Evolutionary conservation across 257 asterid species (phyloP).

Genomic region (Oldenlandia corymbosa): DNA sequence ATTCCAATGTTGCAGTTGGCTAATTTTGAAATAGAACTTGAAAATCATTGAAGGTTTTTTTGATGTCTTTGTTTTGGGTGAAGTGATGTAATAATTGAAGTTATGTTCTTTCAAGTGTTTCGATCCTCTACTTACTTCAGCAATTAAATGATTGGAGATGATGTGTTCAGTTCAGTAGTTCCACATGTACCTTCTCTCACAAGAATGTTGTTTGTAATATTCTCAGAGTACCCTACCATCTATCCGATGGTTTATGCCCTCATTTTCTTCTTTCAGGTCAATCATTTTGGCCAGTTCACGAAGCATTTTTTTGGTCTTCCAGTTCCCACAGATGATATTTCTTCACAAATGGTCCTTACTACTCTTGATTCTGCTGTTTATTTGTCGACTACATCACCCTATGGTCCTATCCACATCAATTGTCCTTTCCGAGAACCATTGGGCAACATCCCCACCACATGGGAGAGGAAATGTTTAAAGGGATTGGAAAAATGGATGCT

Average conservation of each 20-base stretch:
- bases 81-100: not conserved
- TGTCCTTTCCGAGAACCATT: constrained; percentile 94
- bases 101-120: not conserved
- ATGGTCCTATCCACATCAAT: constrained; percentile 88
- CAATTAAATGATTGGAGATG: not conserved
- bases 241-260: not conserved
- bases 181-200: too few relatives aligned
- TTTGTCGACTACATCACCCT: constrained; percentile 69
- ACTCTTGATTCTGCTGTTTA: constrained; percentile 71
- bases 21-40: not conserved
- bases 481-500: constrained; percentile 82
- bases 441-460: constrained; percentile 43
- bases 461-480: constrained; percentile 55
- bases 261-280: constrained; percentile 37
- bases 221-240: not conserved
- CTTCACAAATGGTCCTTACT: constrained; percentile 84
- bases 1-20: not conserved
- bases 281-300: constrained; percentile 76
- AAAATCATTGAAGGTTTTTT: not conserved
- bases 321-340: constrained; percentile 66
- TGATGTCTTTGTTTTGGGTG: not conserved
- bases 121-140: not conserved
- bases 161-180: not conserved
- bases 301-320: constrained; percentile 78
- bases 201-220: not conserved